Conservation (phyloP, 495 filamentous ascomycete species). For the Daldinia grandis region DNA sequence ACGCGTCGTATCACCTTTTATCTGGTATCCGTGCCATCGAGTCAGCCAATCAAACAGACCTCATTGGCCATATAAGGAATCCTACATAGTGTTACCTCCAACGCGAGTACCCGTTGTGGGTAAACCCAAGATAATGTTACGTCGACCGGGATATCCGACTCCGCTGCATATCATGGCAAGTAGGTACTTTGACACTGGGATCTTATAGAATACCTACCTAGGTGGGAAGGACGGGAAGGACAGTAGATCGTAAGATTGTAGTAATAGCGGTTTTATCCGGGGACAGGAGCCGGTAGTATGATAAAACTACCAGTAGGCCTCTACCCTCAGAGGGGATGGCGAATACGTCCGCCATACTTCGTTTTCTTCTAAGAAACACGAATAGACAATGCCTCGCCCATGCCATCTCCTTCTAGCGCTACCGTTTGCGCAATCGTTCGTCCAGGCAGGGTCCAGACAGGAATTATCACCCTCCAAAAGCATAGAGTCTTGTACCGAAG, state of each 20-base stretch:
- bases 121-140: constrained; percentile 31
- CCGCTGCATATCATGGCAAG: constrained; percentile 4
- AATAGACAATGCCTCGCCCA: not conserved
- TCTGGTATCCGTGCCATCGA: not conserved
- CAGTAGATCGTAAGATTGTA: constrained; percentile 6
- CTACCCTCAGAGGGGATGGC: not conserved
- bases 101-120: constrained; percentile 12
- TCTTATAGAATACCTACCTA: constrained; percentile 8
- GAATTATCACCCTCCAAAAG: not conserved
- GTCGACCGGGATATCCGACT: constrained; percentile 17
- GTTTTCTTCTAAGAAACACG: not conserved
- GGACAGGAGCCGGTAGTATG: not conserved
- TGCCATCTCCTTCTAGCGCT: constrained; percentile 3
- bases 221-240: constrained; percentile 11
- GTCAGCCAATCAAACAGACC: constrained; percentile 15
- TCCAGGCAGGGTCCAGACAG: not conserved
- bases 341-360: not conserved
- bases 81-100: constrained; percentile 7
- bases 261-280: constrained; percentile 16
- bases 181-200: not conserved
- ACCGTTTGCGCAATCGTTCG: not conserved
- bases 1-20: constrained; percentile 1
- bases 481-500: constrained; percentile 17
- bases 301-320: constrained; percentile 7
- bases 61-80: constrained; percentile 6